Conservation (phyloP, 208 protist genomes). For the Wallacemonas sp. region DNA sequence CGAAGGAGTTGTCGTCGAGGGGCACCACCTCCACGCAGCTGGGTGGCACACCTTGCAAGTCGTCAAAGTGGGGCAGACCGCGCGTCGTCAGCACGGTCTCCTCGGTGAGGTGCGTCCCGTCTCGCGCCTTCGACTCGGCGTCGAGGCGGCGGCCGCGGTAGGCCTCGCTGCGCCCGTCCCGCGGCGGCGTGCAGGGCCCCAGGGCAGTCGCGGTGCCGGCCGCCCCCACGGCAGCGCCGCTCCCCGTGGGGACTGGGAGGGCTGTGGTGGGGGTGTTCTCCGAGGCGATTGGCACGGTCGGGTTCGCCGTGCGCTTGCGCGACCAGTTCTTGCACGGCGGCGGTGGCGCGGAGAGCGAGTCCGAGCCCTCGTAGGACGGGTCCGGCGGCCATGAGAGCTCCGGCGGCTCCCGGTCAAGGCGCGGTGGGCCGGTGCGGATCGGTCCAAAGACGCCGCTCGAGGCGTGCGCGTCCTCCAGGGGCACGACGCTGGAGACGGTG, state of each 20-base stretch:
- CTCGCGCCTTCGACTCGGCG: background rate
- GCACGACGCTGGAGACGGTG: background rate
- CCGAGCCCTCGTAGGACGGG: background rate
- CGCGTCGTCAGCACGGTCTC: conserved; percentile 1
- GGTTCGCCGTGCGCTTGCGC: conserved; percentile 8
- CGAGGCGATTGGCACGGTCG: background rate
- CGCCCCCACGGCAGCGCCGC: background rate
- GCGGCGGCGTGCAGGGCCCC: conserved; percentile 6
- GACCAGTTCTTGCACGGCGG: conserved; percentile 16
- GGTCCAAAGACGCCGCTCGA: background rate
- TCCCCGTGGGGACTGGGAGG: background rate
- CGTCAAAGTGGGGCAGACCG: background rate
- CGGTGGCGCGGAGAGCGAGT: background rate
- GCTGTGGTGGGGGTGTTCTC: background rate
- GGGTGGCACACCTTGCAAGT: background rate
- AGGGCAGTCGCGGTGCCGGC: background rate
- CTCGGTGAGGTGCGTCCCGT: background rate
- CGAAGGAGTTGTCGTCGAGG: background rate
- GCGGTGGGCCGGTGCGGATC: background rate
- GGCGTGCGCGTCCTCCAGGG: background rate
- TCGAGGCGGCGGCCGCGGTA: conserved; percentile 15
- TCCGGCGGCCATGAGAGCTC: background rate
- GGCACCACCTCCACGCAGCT: background rate
- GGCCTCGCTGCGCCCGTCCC: conserved; percentile 7
- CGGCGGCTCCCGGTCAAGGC: no score